These are phyloP conservation scores for Terfezia boudieri DNA, from an alignment of 495 filamentous ascomycete species.

Conservation along the genomic window DNA sequence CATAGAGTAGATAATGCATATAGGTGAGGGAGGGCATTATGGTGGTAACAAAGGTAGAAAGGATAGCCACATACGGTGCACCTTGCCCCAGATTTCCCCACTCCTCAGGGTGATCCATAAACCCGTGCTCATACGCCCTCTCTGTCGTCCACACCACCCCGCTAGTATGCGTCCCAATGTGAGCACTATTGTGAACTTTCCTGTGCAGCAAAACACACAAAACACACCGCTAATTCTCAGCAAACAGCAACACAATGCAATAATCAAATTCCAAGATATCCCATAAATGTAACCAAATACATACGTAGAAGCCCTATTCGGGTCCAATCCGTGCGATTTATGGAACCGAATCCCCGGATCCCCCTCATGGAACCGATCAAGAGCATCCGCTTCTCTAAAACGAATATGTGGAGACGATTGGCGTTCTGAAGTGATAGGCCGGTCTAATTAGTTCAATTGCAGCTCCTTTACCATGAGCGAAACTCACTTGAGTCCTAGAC, in stretches of 20 bases:
- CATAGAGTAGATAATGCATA: too few relatives aligned
- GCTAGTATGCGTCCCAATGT: slow-evolving; percentile 25
- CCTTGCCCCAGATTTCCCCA: slow-evolving; percentile 96
- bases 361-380: neutral
- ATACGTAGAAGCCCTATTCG: neutral
- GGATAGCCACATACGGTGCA: slow-evolving; percentile 30
- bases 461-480: too few relatives aligned
- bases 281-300: neutral
- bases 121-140: slow-evolving; percentile 56
- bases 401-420: neutral
- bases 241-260: neutral
- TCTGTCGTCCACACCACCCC: slow-evolving; percentile 79
- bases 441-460: too few relatives aligned
- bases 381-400: neutral
- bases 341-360: neutral
- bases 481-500: too few relatives aligned
- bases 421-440: neutral
- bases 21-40: too few relatives aligned
- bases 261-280: neutral
- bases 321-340: neutral
- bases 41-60: too few relatives aligned
- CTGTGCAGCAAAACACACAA: neutral
- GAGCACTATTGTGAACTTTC: neutral
- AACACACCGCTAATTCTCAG: neutral
- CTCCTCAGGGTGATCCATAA: slow-evolving; percentile 49